phyloP scores from a whole-genome alignment of 169 alveolate genomes.

The Cryptosporidium muris region DNA sequence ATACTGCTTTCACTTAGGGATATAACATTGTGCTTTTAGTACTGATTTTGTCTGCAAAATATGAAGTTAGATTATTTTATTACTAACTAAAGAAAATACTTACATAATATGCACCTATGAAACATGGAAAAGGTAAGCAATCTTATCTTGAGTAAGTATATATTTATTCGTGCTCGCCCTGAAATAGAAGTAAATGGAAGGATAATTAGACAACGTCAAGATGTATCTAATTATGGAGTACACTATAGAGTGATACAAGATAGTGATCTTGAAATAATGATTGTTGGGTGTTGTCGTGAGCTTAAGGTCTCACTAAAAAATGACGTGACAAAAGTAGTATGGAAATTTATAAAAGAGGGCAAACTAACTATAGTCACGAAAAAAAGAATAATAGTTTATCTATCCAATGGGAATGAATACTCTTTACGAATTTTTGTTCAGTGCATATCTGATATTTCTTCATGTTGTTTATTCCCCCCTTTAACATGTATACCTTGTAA shows the following conservation, averaged over 20 bases:
- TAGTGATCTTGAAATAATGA: slow-evolving; percentile 11
- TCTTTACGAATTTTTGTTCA: slow-evolving; percentile 2
- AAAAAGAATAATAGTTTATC: neutral
- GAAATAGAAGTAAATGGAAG: slow-evolving; percentile 28
- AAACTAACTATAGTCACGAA: slow-evolving; percentile 37
- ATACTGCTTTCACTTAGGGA: too few relatives aligned
- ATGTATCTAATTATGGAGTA: slow-evolving; percentile 19
- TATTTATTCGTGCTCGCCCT: slow-evolving; percentile 9
- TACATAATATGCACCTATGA: neutral
- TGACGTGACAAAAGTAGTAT: slow-evolving; percentile 8
- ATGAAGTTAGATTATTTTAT: neutral
- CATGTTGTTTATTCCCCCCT: slow-evolving; percentile 20
- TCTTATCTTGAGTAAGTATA: too few relatives aligned
- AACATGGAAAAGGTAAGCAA: slow-evolving; percentile 4
- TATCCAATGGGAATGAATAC: slow-evolving; percentile 25
- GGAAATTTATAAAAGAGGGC: slow-evolving; percentile 39
- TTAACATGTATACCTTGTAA: neutral
- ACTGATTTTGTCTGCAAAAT: neutral
- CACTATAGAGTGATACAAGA: neutral
- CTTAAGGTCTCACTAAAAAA: slow-evolving; percentile 15
- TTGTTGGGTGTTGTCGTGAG: slow-evolving; percentile 16
- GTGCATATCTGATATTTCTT: neutral
- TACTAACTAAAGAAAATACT: neutral
- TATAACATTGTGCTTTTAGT: too few relatives aligned
- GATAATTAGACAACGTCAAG: neutral